phyloP scores from a whole-genome alignment of 208 protist species.

The Crithidia brevicula region DNA sequence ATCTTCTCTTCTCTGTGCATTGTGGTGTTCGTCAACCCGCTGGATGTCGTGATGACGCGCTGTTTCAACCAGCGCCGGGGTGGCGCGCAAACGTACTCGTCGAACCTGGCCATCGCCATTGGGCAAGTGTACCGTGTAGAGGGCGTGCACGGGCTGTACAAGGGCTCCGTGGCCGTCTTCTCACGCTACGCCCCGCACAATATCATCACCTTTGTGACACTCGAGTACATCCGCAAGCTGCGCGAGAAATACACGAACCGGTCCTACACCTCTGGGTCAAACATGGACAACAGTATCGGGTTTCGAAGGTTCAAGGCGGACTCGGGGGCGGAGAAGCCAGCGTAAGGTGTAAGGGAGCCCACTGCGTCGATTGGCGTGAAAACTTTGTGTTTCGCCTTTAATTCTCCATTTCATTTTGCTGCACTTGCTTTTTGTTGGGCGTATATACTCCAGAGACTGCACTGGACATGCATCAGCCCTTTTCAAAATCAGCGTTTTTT shows the following conservation, averaged over 20 bases:
- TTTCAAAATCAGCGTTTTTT: too few species aligned
- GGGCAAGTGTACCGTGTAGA: constrained; percentile 61
- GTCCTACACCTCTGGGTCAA: constrained; percentile 62
- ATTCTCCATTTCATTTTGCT: too few species aligned
- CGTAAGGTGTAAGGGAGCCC: neutral
- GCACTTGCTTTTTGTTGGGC: too few species aligned
- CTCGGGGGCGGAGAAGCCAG: constrained; percentile 4
- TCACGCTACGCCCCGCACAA: constrained; percentile 66
- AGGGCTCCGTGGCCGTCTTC: constrained; percentile 61
- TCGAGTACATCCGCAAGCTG: constrained; percentile 57
- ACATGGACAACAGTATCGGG: constrained; percentile 38
- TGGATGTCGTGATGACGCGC: constrained; percentile 75
- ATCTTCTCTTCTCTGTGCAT: constrained; percentile 40
- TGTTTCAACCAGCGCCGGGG: constrained; percentile 46
- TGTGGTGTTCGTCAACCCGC: constrained; percentile 51
- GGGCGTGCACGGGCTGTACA: constrained; percentile 70
- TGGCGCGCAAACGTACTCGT: constrained; percentile 26
- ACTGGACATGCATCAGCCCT: too few species aligned
- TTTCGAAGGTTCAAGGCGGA: constrained; percentile 22
- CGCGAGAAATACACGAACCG: constrained; percentile 51
- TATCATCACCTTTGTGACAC: constrained; percentile 58
- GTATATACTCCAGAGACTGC: too few species aligned
- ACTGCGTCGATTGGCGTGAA: too few species aligned
- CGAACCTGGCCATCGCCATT: constrained; percentile 34
- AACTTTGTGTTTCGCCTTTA: too few species aligned